A percentile compares a stretch with the other conserved stretches of the same genome.
phyloP scores from a whole-genome alignment of 177 flowering plant species.

The Telopea speciosissima region DNA sequence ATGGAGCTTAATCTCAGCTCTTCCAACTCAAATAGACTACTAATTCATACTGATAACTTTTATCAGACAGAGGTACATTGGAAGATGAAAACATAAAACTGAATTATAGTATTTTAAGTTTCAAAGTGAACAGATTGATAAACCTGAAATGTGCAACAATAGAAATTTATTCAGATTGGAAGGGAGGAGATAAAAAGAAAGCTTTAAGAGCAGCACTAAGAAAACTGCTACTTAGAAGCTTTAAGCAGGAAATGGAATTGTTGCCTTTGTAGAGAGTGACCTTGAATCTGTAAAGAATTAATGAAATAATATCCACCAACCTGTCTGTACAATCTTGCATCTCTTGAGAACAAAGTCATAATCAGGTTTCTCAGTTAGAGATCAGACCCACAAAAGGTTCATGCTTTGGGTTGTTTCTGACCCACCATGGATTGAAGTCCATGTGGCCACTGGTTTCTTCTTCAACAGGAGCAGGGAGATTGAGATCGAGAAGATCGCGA shows the following conservation, averaged over 20 bases:
- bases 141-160: slow-evolving; percentile 7
- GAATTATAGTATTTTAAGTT: slow-evolving; percentile 8
- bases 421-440: slow-evolving; percentile 33
- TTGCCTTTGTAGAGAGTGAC: slow-evolving; percentile 12
- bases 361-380: slow-evolving; percentile 23
- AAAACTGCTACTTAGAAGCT: slow-evolving; percentile 14
- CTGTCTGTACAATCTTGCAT: slow-evolving; percentile 34
- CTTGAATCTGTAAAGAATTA: slow-evolving; percentile 20
- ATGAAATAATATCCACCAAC: slow-evolving; percentile 21
- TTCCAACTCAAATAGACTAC: background rate
- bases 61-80: background rate
- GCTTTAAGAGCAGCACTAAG: background rate
- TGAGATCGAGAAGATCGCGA: slow-evolving; percentile 56
- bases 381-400: slow-evolving; percentile 27
- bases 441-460: slow-evolving; percentile 30
- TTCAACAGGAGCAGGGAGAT: slow-evolving; percentile 64
- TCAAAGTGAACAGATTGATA: slow-evolving; percentile 5
- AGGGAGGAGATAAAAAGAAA: background rate
- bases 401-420: slow-evolving; percentile 22
- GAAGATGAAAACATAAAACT: background rate
- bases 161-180: slow-evolving; percentile 10
- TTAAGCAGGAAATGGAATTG: slow-evolving; percentile 18
- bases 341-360: slow-evolving; percentile 8
- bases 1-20: slow-evolving; percentile 1
- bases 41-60: background rate